A percentile compares a stretch with the other conserved stretches of the same genome.
phyloP scores from a whole-genome alignment of 306 rosid species.

The Quercus robur region DNA sequence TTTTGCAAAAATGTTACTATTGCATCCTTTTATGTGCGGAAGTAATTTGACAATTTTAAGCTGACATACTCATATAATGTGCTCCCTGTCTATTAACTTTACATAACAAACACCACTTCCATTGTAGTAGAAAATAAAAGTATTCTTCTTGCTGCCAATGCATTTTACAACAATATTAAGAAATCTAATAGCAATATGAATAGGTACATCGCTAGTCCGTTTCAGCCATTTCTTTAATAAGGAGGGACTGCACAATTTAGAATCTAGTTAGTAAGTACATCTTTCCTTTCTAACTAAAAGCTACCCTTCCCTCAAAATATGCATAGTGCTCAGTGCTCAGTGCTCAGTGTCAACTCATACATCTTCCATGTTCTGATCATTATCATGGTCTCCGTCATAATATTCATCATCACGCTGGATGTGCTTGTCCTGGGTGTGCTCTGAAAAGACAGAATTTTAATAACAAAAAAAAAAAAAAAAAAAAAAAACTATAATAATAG shows the following conservation, averaged over 20 bases:
- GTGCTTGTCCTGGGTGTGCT: constrained; percentile 86
- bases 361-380: constrained; percentile 79
- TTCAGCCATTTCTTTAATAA: not conserved
- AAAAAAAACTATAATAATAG: not conserved
- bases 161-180: too few species aligned
- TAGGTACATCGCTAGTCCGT: too few species aligned
- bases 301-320: not conserved
- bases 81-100: too few species aligned
- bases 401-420: constrained; percentile 91
- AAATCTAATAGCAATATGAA: too few species aligned
- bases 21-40: too few species aligned
- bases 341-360: constrained; percentile 18
- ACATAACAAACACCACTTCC: too few species aligned
- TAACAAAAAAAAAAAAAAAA: not conserved
- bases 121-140: too few species aligned
- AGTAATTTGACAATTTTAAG: too few species aligned
- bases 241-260: not conserved
- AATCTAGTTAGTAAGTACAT: constrained; percentile 17
- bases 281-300: constrained; percentile 4
- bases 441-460: constrained; percentile 40
- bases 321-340: too few species aligned
- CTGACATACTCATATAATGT: too few species aligned
- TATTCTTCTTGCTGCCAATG: too few species aligned
- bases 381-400: constrained; percentile 88
- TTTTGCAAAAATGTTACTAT: too few species aligned